These are phyloP conservation scores for Wickerhamiella spandovensis DNA, from an alignment of 805 yeast genomes.

Conservation along the genomic window DNA sequence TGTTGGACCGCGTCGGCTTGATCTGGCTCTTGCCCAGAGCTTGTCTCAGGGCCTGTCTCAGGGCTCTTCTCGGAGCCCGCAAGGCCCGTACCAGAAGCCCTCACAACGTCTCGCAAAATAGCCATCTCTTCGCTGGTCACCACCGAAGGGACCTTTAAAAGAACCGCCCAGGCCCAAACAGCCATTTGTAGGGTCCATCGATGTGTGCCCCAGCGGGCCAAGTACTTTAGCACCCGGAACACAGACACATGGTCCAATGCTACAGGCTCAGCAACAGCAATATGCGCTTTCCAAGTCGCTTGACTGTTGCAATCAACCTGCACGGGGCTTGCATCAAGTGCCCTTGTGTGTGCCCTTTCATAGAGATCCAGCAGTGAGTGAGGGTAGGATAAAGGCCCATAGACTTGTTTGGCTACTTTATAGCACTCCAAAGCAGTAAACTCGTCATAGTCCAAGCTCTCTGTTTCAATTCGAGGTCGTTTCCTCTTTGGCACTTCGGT, in stretches of 20 bases:
- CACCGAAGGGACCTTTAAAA: conserved; percentile 29
- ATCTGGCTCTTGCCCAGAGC: not conserved
- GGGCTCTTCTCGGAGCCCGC: too few relatives aligned
- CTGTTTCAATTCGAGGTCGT: not conserved
- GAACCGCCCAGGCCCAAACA: conserved; percentile 31
- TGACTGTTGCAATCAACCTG: conserved; percentile 1
- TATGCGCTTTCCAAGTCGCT: conserved; percentile 31
- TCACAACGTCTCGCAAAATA: conserved; percentile 30
- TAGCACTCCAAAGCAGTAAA: not conserved
- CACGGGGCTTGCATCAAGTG: not conserved
- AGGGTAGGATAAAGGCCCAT: not conserved
- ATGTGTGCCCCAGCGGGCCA: conserved; percentile 31
- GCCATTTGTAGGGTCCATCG: conserved; percentile 20
- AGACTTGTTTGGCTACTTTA: conserved; percentile 3
- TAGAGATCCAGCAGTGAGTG: not conserved
- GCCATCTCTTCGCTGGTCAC: conserved; percentile 29
- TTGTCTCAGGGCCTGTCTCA: not conserved
- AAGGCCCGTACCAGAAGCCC: too few relatives aligned
- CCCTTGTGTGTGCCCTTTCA: not conserved
- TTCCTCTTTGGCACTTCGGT: not conserved
- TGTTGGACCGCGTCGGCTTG: not conserved
- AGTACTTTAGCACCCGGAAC: conserved; percentile 30
- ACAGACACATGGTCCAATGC: conserved; percentile 30
- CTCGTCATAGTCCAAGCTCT: conserved; percentile 8
- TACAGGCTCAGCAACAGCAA: conserved; percentile 22